Percentiles rank a stretch among this genome's conserved stretches.
Evolutionary conservation across 2,329 filamentous ascomycete genomes (phyloP).

Genomic region (Fusarium mangiferae): DNA sequence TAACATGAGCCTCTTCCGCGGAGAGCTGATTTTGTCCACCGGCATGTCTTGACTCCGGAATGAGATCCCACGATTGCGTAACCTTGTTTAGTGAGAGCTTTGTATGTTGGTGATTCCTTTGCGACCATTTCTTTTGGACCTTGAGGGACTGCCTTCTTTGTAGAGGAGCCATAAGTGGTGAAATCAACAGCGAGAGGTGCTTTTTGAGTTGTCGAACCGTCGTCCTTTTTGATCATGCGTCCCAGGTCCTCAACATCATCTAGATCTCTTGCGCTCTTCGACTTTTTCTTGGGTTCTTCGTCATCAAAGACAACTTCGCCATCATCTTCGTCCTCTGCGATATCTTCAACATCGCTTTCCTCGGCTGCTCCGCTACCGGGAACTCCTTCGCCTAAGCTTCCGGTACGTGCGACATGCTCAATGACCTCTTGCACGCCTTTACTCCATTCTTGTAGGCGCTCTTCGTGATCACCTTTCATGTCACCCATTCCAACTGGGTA

Average conservation of each 20-base stretch:
- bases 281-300: conserved; percentile 53
- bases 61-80: conserved; percentile 96
- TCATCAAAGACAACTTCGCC: conserved; percentile 60
- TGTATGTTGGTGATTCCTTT: conserved; percentile 86
- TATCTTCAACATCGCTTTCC: conserved; percentile 84
- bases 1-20: conserved; percentile 95
- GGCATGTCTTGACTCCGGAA: conserved; percentile 96
- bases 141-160: conserved; percentile 55
- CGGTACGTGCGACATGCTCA: conserved; percentile 68
- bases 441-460: conserved; percentile 80
- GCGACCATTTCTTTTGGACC: conserved; percentile 92
- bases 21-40: conserved; percentile 97
- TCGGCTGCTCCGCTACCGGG: conserved; percentile 83
- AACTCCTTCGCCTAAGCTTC: conserved; percentile 71
- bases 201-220: conserved; percentile 45
- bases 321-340: conserved; percentile 68
- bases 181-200: conserved; percentile 84
- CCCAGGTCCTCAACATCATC: conserved; percentile 90
- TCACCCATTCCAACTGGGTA: conserved; percentile 92
- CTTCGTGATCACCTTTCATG: conserved; percentile 76
- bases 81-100: conserved; percentile 92
- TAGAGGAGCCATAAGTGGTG: conserved; percentile 72
- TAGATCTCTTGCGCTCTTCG: conserved; percentile 55
- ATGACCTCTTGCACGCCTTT: conserved; percentile 79
- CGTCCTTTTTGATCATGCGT: conserved; percentile 65